phyloP scores from a whole-genome alignment of 441 rosid genomes.

The Erodium texanum region DNA sequence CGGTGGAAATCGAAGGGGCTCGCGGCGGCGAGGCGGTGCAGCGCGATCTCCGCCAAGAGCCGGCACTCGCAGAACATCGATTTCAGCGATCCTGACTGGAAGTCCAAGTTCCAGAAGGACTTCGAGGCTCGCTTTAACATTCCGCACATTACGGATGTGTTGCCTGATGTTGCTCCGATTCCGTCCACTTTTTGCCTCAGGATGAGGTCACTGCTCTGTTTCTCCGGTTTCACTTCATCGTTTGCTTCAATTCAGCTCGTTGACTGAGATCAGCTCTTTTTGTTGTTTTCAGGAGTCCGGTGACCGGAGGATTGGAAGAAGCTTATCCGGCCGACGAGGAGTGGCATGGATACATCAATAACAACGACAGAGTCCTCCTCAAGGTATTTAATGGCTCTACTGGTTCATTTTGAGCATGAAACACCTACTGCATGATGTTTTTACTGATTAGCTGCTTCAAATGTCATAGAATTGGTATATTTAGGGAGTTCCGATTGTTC shows the following conservation, averaged over 20 bases:
- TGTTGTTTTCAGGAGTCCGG: slow-evolving; percentile 49
- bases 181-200: slow-evolving; percentile 86
- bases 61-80: slow-evolving; percentile 27
- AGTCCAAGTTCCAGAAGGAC: slow-evolving; percentile 48
- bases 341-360: slow-evolving; percentile 94
- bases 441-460: background rate
- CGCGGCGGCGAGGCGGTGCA: background rate
- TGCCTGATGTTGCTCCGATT: slow-evolving; percentile 53
- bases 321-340: slow-evolving; percentile 91
- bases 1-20: slow-evolving; percentile 12
- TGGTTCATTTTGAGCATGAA: background rate
- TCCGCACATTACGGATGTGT: slow-evolving; percentile 70
- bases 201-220: slow-evolving; percentile 49
- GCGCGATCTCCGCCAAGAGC: slow-evolving; percentile 18
- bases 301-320: slow-evolving; percentile 51
- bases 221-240: background rate
- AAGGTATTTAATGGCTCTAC: slow-evolving; percentile 38
- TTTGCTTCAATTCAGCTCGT: background rate
- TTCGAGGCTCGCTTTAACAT: slow-evolving; percentile 60
- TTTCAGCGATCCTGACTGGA: slow-evolving; percentile 72
- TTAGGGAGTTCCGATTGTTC: background rate
- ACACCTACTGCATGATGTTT: background rate
- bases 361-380: slow-evolving; percentile 81
- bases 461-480: background rate
- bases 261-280: background rate